Evolutionary conservation across 352 stramenopile species (phyloP).

Genomic region (Pythium catenulatum): DNA sequence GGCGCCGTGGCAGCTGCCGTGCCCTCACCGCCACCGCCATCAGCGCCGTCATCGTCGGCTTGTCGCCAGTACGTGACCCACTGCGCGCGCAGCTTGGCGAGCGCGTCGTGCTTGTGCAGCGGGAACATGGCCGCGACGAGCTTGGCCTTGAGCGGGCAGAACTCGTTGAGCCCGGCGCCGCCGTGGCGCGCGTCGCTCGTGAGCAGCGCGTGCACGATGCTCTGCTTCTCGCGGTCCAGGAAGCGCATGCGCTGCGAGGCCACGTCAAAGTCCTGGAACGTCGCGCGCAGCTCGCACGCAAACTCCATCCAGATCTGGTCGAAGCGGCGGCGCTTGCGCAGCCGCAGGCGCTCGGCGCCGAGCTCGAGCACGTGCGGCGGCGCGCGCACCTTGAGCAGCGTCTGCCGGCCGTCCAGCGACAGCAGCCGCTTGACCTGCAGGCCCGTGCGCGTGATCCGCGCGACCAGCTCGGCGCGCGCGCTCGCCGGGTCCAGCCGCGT

Average conservation of each 20-base stretch:
- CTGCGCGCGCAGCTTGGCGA: constrained; percentile 72
- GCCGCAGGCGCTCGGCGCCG: constrained; percentile 78
- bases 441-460: constrained; percentile 77
- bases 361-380: constrained; percentile 81
- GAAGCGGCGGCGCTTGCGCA: constrained; percentile 82
- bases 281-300: constrained; percentile 79
- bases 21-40: no score
- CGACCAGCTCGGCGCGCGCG: constrained; percentile 70
- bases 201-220: constrained; percentile 83
- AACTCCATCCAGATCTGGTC: constrained; percentile 92
- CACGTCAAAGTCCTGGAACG: constrained; percentile 83
- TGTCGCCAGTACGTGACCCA: constrained; percentile 93
- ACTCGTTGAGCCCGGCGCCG: constrained; percentile 86
- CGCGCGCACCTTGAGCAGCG: constrained; percentile 87
- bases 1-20: no score
- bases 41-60: neutral
- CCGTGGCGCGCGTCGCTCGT: constrained; percentile 60
- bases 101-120: constrained; percentile 91
- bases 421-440: constrained; percentile 86
- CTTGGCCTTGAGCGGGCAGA: constrained; percentile 75
- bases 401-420: constrained; percentile 86
- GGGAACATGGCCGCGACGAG: constrained; percentile 93
- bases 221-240: constrained; percentile 90
- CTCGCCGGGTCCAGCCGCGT: constrained; percentile 43
- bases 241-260: constrained; percentile 70